Conservation (phyloP, 2,329 filamentous ascomycete species). For the Sporothrix pallida region DNA sequence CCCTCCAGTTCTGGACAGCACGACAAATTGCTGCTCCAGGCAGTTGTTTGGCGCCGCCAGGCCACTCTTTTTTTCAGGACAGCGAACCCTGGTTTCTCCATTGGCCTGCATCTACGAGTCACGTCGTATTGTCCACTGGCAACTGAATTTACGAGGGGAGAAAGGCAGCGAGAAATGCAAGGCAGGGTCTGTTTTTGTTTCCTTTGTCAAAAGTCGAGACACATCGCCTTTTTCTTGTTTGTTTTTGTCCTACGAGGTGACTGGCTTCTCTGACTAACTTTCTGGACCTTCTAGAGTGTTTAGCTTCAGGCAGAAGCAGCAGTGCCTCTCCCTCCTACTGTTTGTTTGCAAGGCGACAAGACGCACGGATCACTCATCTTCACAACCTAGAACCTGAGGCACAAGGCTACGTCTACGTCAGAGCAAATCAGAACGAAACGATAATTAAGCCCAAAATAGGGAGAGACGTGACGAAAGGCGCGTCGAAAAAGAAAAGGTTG, state of each 20-base stretch:
- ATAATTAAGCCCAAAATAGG: neutral
- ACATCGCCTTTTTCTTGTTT: neutral
- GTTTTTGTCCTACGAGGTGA: neutral
- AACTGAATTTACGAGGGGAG: neutral
- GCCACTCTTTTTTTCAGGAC: too few relatives aligned
- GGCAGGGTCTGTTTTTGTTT: neutral
- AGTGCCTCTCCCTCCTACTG: neutral
- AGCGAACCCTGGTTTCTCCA: neutral
- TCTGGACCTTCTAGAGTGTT: neutral
- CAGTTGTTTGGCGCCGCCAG: neutral
- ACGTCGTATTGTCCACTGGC: neutral
- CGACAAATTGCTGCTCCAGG: conserved; percentile 5
- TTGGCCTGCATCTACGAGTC: neutral
- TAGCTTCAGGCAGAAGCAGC: conserved; percentile 14
- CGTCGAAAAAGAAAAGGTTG: neutral
- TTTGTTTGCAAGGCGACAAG: neutral
- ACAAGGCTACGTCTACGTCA: neutral
- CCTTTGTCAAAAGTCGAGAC: neutral
- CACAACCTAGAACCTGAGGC: conserved; percentile 4
- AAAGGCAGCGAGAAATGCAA: conserved; percentile 1
- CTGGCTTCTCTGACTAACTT: neutral
- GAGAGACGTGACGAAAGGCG: neutral
- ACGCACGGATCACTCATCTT: neutral
- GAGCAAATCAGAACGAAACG: neutral
- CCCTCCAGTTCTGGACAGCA: neutral